Conservation (phyloP, 75 land plant species). For the Isoetes taiwanensis region DNA sequence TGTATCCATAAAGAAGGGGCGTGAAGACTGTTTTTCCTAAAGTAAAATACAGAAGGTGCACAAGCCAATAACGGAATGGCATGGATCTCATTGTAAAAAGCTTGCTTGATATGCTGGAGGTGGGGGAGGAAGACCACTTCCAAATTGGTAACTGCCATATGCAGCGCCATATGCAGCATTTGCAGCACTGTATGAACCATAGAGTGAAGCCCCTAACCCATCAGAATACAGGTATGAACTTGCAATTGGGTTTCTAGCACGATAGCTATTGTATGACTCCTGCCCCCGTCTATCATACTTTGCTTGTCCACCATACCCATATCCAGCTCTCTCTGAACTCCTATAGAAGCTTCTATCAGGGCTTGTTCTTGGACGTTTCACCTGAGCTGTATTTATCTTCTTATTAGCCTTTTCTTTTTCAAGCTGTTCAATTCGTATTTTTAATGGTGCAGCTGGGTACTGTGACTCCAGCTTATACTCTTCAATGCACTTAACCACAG, state of each 20-base stretch:
- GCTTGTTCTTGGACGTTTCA: neutral
- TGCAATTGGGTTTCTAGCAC: no score
- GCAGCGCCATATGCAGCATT: neutral
- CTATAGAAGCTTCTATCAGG: neutral
- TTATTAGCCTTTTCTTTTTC: conserved; percentile 27
- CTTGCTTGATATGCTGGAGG: conserved; percentile 4
- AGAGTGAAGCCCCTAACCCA: neutral
- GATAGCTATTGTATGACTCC: neutral
- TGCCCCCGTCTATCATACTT: no score
- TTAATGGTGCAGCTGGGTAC: conserved; percentile 21
- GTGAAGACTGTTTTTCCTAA: no score
- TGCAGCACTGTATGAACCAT: neutral
- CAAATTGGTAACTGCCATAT: neutral
- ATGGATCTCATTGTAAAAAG: neutral
- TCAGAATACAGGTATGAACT: neutral
- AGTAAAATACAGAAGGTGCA: no score
- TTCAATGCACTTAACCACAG: conserved; percentile 31
- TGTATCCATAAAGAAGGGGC: no score
- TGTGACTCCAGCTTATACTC: conserved; percentile 35
- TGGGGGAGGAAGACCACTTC: neutral
- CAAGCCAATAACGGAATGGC: no score
- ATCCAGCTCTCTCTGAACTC: no score
- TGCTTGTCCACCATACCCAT: no score
- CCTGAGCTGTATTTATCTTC: conserved; percentile 9
- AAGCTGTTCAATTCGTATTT: conserved; percentile 24